Evolutionary conservation across 257 asterid species (phyloP), one percentile per base, ranked within the genome.

Genomic region (Handroanthus guayacan): DNA sequence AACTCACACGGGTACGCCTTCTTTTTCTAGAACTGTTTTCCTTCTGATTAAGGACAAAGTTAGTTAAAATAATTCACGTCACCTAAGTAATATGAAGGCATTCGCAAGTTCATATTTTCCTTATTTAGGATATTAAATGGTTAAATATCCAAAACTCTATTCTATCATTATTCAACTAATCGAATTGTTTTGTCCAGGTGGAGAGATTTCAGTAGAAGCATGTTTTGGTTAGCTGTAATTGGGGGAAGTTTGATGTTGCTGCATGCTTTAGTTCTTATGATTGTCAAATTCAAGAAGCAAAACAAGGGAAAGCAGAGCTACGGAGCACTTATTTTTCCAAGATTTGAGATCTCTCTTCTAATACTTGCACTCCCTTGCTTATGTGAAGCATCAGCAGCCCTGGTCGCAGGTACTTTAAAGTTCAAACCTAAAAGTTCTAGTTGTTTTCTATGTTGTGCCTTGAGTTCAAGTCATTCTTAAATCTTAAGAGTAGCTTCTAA

Each of bases 151-250:
- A 34, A 9, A 58, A 6, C 3, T 62, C 18, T 16, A 14, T 72
- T 1, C 16, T 10, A 39, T 65, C 34, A 10, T 57, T 20, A 20
- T 18, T 63, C 71, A 62, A 52, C 41, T 62, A 18, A 67, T 56
- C 54, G 6, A 16, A 39, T 14, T 74, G 73, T 43, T 73, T 45
- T 65, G 76, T 79, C 61, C 62, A 94, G 98, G 87, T 94, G 98
- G 97, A 87, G 97, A 82, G 93, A 92, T 79, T 94, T 94, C 84
- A 75, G 87, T 51, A 75, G 97, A 85, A 89, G 93, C 87, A 87
- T 94, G 94, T 92, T 94, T 77, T 90, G 98, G 98, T 71, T 92
- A 78, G 97, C 91, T 1, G 82, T 87, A 31, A 89, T 92, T 17
- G 82, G 86, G 2, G 89, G 89, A 80, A 50, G 92, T 82, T 82